Conservation (phyloP, 1,284 basidiomycete species). For the Apiotrichum sp. region DNA sequence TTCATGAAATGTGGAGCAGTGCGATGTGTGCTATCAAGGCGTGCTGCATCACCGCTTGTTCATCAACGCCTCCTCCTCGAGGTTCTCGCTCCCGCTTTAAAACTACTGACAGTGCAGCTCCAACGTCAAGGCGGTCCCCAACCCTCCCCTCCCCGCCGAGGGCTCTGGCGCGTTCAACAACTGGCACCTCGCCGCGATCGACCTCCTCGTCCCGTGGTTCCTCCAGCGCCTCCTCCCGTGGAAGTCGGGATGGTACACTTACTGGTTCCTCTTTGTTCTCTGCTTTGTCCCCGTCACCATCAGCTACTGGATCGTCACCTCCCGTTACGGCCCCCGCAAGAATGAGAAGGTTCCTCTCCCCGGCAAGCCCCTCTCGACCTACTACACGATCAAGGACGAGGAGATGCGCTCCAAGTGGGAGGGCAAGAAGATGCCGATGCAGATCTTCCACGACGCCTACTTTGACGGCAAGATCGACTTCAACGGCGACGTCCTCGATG, state of each 20-base stretch:
- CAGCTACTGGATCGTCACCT: constrained; percentile 86
- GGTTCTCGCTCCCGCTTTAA: too few species aligned
- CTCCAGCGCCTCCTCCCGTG: constrained; percentile 70
- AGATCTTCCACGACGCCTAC: constrained; percentile 94
- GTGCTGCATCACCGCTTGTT: too few species aligned
- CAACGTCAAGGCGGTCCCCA: constrained; percentile 49
- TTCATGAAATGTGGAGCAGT: too few species aligned
- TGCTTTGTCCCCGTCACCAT: constrained; percentile 71
- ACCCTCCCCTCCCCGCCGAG: constrained; percentile 80
- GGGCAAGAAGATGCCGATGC: constrained; percentile 89
- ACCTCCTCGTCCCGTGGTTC: constrained; percentile 72
- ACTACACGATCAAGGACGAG: constrained; percentile 83
- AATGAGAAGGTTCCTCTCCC: constrained; percentile 86
- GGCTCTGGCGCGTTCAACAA: constrained; percentile 81
- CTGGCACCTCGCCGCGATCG: constrained; percentile 65
- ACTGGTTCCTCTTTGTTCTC: constrained; percentile 66
- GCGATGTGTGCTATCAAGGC: too few species aligned
- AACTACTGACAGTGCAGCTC: constrained; percentile 17
- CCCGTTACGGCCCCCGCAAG: constrained; percentile 70
- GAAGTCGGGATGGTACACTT: constrained; percentile 60
- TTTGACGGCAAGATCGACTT: constrained; percentile 96
- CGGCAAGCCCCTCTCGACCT: constrained; percentile 75
- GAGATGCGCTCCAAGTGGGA: constrained; percentile 72
- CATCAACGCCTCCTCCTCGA: too few species aligned
- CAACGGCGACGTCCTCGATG: constrained; percentile 92